Evolutionary conservation across 192 early-diverging fungal species (phyloP).

Genomic region (Umbelopsis sp.): DNA sequence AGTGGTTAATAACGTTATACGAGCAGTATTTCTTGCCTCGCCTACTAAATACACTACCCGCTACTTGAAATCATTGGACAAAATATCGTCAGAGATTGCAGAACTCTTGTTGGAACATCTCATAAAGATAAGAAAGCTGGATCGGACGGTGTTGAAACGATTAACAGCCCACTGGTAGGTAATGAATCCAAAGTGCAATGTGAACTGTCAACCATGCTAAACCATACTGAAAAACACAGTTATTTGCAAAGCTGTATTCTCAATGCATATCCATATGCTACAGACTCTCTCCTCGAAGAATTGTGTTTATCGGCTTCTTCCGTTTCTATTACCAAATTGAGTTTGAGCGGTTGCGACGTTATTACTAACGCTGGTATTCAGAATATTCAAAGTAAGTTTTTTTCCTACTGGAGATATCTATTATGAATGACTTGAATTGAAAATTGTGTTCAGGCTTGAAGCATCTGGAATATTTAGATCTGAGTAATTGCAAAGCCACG

Average conservation of each 20-base stretch:
- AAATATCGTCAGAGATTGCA: conserved; percentile 40
- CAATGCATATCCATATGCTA: conserved; percentile 48
- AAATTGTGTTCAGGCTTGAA: conserved; percentile 27
- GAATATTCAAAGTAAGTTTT: conserved; percentile 40
- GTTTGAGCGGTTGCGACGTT: conserved; percentile 45
- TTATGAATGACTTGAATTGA: not conserved
- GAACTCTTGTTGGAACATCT: conserved; percentile 38
- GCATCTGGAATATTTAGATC: conserved; percentile 47
- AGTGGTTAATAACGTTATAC: too few relatives aligned
- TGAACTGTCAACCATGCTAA: too few relatives aligned
- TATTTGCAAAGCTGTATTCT: conserved; percentile 44
- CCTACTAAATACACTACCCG: not conserved
- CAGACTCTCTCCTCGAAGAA: conserved; percentile 49
- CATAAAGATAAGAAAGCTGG: conserved; percentile 35
- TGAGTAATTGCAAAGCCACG: conserved; percentile 51
- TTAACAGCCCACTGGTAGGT: conserved; percentile 27
- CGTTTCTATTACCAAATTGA: conserved; percentile 40
- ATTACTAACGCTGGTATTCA: conserved; percentile 48
- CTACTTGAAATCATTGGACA: conserved; percentile 14
- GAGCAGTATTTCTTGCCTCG: conserved; percentile 20
- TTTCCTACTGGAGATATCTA: not conserved
- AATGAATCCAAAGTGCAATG: not conserved
- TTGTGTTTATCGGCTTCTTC: conserved; percentile 41
- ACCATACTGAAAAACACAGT: conserved; percentile 10
- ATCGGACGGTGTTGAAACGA: conserved; percentile 21